Evolutionary conservation across 2,329 filamentous ascomycete species (phyloP).

Genomic region (Nothopassalora personata): DNA sequence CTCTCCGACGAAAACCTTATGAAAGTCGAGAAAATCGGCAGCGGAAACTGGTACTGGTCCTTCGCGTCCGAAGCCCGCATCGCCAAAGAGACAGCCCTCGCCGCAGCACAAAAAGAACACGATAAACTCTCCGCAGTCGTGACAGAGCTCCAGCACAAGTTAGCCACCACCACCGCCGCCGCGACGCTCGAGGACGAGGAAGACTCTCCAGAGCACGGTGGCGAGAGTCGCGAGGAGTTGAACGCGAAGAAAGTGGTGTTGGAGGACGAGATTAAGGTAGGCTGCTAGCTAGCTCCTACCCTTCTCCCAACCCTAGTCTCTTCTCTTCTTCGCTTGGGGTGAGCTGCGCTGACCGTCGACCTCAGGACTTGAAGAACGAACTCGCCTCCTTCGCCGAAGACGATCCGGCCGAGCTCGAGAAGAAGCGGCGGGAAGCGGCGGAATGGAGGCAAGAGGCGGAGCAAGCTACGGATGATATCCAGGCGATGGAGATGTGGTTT

Average conservation of each 20-base stretch:
- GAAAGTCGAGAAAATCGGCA: conserved; percentile 64
- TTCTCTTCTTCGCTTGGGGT: not conserved
- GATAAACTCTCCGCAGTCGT: conserved; percentile 34
- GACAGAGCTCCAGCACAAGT: conserved; percentile 37
- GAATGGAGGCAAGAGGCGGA: conserved; percentile 32
- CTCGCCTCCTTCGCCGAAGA: conserved; percentile 43
- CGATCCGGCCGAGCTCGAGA: conserved; percentile 43
- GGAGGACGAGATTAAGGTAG: conserved; percentile 32
- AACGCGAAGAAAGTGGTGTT: conserved; percentile 34
- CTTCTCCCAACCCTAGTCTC: not conserved
- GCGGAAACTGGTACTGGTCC: conserved; percentile 68
- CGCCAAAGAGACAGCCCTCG: conserved; percentile 37
- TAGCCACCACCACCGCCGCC: conserved; percentile 35
- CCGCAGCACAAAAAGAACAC: conserved; percentile 35
- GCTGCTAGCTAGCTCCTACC: not conserved
- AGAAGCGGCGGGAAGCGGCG: conserved; percentile 33
- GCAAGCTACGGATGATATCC: conserved; percentile 41
- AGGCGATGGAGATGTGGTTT: conserved; percentile 43
- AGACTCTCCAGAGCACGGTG: conserved; percentile 29
- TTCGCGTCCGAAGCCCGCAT: conserved; percentile 56
- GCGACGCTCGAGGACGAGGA: conserved; percentile 38
- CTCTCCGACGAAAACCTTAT: conserved; percentile 58
- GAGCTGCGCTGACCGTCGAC: not conserved
- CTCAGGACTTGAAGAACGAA: conserved; percentile 33
- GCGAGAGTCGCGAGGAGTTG: conserved; percentile 35